Conservation (phyloP, 176 grass and related monocot genomes). For the Elaeis guineensis region DNA sequence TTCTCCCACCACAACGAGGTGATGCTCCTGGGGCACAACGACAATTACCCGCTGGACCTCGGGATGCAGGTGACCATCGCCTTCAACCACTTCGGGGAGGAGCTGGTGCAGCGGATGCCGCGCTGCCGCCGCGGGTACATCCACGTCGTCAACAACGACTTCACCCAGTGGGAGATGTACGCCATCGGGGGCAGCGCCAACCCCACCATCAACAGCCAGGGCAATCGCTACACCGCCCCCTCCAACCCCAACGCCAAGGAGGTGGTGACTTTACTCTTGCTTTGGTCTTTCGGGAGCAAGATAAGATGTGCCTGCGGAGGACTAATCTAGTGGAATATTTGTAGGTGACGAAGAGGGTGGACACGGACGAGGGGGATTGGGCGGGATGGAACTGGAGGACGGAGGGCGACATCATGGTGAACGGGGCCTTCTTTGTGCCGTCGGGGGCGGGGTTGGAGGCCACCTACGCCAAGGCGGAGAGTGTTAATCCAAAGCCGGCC, state of each 20-base stretch:
- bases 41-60: background rate
- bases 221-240: background rate
- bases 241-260: background rate
- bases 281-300: no score
- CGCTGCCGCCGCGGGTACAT: background rate
- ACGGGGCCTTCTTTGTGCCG: constrained; percentile 5
- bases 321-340: background rate
- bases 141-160: constrained; percentile 3
- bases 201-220: constrained; percentile 11
- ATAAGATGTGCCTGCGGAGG: no score
- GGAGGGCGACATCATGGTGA: constrained; percentile 1
- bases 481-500: constrained; percentile 53
- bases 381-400: constrained; percentile 3
- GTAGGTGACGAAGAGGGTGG: constrained; percentile 1
- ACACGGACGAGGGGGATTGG: background rate
- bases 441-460: background rate
- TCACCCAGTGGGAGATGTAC: constrained; percentile 6
- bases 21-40: constrained; percentile 2
- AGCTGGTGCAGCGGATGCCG: constrained; percentile 7
- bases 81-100: constrained; percentile 8
- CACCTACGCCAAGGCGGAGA: constrained; percentile 14
- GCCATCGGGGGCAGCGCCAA: constrained; percentile 1
- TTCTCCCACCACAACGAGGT: constrained; percentile 1
- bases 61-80: constrained; percentile 7
- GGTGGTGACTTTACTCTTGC: no score